phyloP scores from a whole-genome alignment of 225 moss, liverwort and hornwort species.

The Pseudisothecium myosuroides region DNA sequence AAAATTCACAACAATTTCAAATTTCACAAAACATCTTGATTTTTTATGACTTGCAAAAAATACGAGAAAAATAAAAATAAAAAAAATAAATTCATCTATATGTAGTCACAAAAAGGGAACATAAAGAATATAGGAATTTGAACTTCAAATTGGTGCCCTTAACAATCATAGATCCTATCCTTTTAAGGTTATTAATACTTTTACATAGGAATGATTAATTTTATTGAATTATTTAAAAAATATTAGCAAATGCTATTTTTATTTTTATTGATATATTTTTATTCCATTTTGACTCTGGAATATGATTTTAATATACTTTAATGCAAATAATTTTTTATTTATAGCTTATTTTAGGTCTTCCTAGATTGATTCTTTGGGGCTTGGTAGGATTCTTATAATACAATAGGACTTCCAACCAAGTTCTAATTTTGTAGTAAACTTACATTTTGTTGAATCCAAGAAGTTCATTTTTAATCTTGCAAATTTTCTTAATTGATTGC shows the following conservation, averaged over 20 bases:
- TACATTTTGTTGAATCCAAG: neutral
- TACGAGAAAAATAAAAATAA: neutral
- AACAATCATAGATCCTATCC: neutral
- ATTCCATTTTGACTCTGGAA: neutral
- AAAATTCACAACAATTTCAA: too few species aligned
- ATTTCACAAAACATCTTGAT: neutral
- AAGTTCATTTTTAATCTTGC: neutral
- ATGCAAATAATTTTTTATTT: too few species aligned
- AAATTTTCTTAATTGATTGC: neutral
- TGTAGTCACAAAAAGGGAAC: fast-evolving
- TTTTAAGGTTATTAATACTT: neutral
- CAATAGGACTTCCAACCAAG: neutral
- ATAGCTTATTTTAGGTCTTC: too few species aligned
- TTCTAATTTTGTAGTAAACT: neutral
- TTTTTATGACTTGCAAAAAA: neutral
- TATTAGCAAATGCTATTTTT: neutral
- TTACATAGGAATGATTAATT: neutral
- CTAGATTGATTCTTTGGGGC: too few species aligned
- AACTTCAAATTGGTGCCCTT: neutral
- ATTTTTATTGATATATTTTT: neutral
- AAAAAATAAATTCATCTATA: neutral
- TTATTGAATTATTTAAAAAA: neutral
- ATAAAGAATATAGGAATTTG: neutral
- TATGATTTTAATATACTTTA: too few species aligned
- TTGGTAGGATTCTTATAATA: neutral